Conservation (phyloP, 2,329 filamentous ascomycete species). For the Aspergillus glaucus region DNA sequence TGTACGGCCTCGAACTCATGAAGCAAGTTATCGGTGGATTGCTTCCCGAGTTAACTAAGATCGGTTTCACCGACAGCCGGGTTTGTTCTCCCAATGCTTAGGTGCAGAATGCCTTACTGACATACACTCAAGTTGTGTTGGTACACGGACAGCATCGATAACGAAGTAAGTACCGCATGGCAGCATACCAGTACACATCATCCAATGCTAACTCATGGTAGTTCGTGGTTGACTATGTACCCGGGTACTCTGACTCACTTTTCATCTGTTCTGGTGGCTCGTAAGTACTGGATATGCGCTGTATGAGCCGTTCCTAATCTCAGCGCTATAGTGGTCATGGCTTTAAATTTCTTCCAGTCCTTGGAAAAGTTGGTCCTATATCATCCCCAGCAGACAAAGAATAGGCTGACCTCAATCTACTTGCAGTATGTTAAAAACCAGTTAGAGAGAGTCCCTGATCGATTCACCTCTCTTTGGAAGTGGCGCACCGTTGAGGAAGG, state of each 20-base stretch:
- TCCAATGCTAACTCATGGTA: neutral
- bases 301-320: neutral
- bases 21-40: constrained; percentile 15
- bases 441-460: constrained; percentile 14
- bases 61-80: constrained; percentile 17
- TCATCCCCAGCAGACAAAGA: neutral
- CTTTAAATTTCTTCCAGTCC: constrained; percentile 26
- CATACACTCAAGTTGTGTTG: constrained; percentile 10
- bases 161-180: constrained; percentile 5
- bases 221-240: constrained; percentile 19
- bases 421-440: constrained; percentile 16
- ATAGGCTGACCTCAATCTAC: neutral
- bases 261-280: constrained; percentile 21
- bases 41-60: constrained; percentile 16
- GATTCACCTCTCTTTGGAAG: constrained; percentile 19
- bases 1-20: constrained; percentile 17
- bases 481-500: constrained; percentile 17
- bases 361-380: constrained; percentile 14
- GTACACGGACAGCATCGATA: constrained; percentile 19
- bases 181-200: neutral
- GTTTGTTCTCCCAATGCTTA: constrained; percentile 1
- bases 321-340: constrained; percentile 17
- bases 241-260: constrained; percentile 15
- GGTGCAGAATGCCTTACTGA: neutral
- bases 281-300: constrained; percentile 2